A percentile compares a stretch with the other conserved stretches of the same genome.
Conservation (phyloP, 2,329 filamentous ascomycete species). For the Cladosporium austrohemisphaericum region DNA sequence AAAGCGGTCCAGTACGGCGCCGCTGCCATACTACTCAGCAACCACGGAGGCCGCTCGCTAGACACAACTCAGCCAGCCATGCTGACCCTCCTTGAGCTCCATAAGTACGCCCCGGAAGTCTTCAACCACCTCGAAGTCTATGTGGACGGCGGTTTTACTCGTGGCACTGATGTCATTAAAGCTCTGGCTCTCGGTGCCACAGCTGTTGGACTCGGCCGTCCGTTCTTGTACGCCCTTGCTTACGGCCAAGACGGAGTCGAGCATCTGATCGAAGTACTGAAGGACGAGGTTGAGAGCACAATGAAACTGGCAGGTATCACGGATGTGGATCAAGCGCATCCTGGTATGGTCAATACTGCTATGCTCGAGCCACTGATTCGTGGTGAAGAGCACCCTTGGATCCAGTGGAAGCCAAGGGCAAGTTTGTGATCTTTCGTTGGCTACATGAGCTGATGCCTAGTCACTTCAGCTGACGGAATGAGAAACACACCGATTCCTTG, state of each 20-base stretch:
- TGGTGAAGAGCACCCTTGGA: constrained; percentile 23
- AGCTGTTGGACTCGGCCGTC: constrained; percentile 59
- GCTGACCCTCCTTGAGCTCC: constrained; percentile 58
- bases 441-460: background rate
- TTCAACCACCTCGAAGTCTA: constrained; percentile 53
- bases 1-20: constrained; percentile 41
- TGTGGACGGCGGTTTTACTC: constrained; percentile 60
- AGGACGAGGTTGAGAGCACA: constrained; percentile 59
- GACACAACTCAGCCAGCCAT: constrained; percentile 52
- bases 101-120: constrained; percentile 55
- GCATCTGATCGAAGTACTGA: constrained; percentile 42
- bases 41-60: constrained; percentile 52
- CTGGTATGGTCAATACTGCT: constrained; percentile 53
- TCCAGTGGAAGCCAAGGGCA: constrained; percentile 22
- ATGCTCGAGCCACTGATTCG: constrained; percentile 23
- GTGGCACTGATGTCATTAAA: constrained; percentile 67
- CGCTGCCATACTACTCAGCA: constrained; percentile 49
- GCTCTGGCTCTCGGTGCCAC: constrained; percentile 62
- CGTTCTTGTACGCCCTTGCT: constrained; percentile 56
- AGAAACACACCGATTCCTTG: too few species aligned
- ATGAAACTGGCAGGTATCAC: constrained; percentile 63
- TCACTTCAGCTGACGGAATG: too few species aligned
- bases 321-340: constrained; percentile 55
- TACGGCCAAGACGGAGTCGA: constrained; percentile 56
- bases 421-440: constrained; percentile 14